phyloP scores from a whole-genome alignment of 768 basidiomycete species.

The Arthromyces matolae region DNA sequence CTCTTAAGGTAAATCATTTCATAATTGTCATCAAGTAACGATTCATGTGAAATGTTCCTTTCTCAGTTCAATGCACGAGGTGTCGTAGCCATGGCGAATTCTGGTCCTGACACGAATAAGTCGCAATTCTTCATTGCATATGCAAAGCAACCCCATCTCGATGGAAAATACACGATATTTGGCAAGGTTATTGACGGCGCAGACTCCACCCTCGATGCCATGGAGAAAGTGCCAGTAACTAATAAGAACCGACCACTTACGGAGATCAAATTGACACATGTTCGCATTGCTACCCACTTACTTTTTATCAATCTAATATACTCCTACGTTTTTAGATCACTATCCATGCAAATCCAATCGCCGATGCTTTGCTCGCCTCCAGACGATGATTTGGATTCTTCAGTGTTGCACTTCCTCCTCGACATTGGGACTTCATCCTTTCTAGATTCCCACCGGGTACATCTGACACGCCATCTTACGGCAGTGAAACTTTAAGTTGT shows the following conservation, averaged over 20 bases:
- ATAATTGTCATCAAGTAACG: conserved; percentile 5
- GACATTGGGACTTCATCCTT: too few relatives aligned
- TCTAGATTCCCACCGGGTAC: too few relatives aligned
- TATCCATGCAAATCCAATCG: conserved; percentile 94
- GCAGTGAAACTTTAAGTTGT: too few relatives aligned
- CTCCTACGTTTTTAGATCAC: conserved; percentile 49
- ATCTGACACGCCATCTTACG: too few relatives aligned
- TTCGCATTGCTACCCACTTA: conserved; percentile 34
- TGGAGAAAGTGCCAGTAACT: conserved; percentile 90
- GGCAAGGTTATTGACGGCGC: conserved; percentile 98
- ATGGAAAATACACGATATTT: conserved; percentile 92
- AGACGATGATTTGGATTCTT: conserved; percentile 24
- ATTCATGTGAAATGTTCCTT: conserved; percentile 19
- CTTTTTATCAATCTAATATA: not conserved
- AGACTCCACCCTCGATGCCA: conserved; percentile 91
- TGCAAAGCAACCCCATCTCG: conserved; percentile 89
- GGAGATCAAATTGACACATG: conserved; percentile 81
- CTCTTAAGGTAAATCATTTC: conserved; percentile 69
- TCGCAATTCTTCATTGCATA: conserved; percentile 89
- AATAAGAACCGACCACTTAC: conserved; percentile 83
- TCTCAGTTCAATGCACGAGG: conserved; percentile 90
- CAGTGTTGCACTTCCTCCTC: too few relatives aligned
- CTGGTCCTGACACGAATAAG: conserved; percentile 92
- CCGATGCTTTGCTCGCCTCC: conserved; percentile 58
- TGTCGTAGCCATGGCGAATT: conserved; percentile 97